These are phyloP conservation scores for Trichoderma sp. DNA, from an alignment of 2,329 filamentous ascomycete genomes.

Conservation along the genomic window DNA sequence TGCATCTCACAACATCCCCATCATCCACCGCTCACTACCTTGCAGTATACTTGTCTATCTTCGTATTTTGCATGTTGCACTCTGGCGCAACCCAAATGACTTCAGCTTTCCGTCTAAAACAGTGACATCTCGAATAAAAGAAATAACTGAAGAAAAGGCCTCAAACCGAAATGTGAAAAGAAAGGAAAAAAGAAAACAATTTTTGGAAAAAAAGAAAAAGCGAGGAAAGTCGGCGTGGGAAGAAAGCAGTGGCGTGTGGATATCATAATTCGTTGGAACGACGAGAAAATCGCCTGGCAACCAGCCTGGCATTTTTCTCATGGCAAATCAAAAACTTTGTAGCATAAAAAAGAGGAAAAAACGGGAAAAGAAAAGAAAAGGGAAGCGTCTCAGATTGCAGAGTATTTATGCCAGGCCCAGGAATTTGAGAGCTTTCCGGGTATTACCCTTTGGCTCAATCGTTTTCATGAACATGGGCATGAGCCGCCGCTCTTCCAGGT, in stretches of 20 bases:
- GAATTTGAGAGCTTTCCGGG: constrained; percentile 53
- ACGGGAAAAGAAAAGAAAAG: neutral
- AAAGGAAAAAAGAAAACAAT: neutral
- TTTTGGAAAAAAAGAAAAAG: neutral
- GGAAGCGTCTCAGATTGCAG: too few species aligned
- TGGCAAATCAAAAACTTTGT: neutral
- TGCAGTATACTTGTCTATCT: constrained; percentile 6
- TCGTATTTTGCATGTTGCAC: neutral
- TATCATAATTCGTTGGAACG: constrained; percentile 14
- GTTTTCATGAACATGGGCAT: constrained; percentile 48
- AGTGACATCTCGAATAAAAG: neutral
- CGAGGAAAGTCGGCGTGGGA: neutral
- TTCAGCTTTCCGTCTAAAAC: neutral
- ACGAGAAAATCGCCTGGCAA: neutral
- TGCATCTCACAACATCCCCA: neutral
- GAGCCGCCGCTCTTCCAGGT: constrained; percentile 48
- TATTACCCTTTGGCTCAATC: constrained; percentile 39
- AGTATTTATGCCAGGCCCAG: constrained; percentile 39
- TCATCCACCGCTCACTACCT: neutral
- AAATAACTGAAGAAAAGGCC: neutral
- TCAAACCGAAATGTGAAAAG: neutral
- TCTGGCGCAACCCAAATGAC: neutral
- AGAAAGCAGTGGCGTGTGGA: neutral
- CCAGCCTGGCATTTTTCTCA: neutral
- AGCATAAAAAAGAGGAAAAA: neutral